Base-by-base conservation (phyloP, 169 alveolate genomes). In the Eimeria falciformis region DNA sequence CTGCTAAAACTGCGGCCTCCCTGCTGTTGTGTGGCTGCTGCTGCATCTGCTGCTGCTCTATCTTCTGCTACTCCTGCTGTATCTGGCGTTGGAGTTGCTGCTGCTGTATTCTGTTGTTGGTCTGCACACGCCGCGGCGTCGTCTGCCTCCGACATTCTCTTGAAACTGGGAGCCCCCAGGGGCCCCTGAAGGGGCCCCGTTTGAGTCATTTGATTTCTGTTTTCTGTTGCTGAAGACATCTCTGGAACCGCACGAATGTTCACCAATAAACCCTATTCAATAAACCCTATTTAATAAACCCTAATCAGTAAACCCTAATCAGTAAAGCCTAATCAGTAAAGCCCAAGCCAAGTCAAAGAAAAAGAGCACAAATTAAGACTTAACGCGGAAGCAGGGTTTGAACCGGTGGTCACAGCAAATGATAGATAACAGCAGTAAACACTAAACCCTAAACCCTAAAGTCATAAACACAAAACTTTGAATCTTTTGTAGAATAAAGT, bases 181-280 rank as follows among this genome's bases (percentile, higher is more conserved):
- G 69, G 69, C 69, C 69, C 69, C 69, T 12, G 69, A 58, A 58
- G 69, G 69, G 17, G 37, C n/a, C n/a, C n/a, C 23, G 69, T 58
- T 58, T 23, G 23, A 29, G 3, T 12, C 17, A 5, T 7, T 11
- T 5, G 18, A 3, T 23, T 58, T 12, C 17, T 58, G 37, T 29
- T 21, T 58, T 58, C 5, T 58, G 69, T 29, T 58, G 69, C 69
- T 58, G 69, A 3, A 11, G 37, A 9, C 23, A 3, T 29, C n/a
- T n/a, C n/a, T n/a, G n/a, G n/a, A n/a, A n/a, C n/a, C n/a, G n/a
- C n/a, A n/a, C n/a, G n/a, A n/a, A n/a, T n/a, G n/a, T n/a, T n/a
- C n/a, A n/a, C n/a, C n/a, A n/a, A n/a, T 58, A 58, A 58, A 58
- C 69, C 69, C 69, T 58, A 58, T 21, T 21, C 69, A 7, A 23